A percentile compares a stretch with the other conserved stretches of the same genome.
These are phyloP conservation scores for Naganishia cerealis DNA, from an alignment of 1,284 basidiomycete genomes.

Conservation along the genomic window DNA sequence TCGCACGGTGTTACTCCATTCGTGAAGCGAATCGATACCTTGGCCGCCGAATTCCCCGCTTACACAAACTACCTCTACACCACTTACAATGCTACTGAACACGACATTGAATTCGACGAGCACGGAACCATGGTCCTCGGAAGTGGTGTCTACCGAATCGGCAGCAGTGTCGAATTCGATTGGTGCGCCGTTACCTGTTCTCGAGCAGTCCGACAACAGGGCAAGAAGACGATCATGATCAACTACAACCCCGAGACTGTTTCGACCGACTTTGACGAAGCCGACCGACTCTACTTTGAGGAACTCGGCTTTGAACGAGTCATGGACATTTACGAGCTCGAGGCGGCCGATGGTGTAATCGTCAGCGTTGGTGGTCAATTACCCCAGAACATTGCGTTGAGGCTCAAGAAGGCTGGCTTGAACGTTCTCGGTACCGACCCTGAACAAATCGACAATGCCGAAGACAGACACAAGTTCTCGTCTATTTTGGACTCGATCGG, in stretches of 20 bases:
- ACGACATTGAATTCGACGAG: conserved; percentile 95
- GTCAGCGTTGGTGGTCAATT: conserved; percentile 97
- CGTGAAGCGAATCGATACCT: conserved; percentile 98
- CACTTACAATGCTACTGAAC: conserved; percentile 94
- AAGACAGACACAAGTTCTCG: conserved; percentile 99
- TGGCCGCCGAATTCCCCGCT: conserved; percentile 97
- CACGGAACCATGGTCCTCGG: conserved; percentile 99
- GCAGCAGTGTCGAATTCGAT: conserved; percentile 97
- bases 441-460: conserved; percentile 90
- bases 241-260: conserved; percentile 99
- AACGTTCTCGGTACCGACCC: conserved; percentile 96
- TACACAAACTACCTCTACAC: conserved; percentile 99
- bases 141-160: conserved; percentile 96
- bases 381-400: conserved; percentile 96
- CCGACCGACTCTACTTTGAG: conserved; percentile 97
- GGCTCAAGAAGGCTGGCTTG: conserved; percentile 84
- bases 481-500: conserved; percentile 90
- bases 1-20: conserved; percentile 85
- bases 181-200: conserved; percentile 99
- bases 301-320: conserved; percentile 96
- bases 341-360: conserved; percentile 86
- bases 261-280: conserved; percentile 98
- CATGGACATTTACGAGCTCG: conserved; percentile 99
- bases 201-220: conserved; percentile 83
- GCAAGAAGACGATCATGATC: conserved; percentile 96